Base-by-base conservation (phyloP, 768 basidiomycete genomes). In the Phylloporus sp. region DNA sequence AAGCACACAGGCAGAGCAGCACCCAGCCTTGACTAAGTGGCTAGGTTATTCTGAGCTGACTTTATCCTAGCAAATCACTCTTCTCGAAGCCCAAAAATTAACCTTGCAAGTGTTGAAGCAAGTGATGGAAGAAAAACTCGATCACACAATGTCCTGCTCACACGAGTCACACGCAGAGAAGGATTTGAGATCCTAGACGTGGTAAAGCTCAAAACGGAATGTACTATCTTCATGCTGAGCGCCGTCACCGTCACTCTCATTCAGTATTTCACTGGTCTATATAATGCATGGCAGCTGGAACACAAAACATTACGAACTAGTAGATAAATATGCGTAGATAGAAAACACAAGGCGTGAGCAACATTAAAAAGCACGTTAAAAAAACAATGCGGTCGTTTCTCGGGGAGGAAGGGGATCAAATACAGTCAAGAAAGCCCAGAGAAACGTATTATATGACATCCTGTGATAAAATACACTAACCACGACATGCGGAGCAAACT, bases 121-220 rank as follows among this genome's bases (percentile, higher is more conserved):
- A 74, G 97, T 98, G 39, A 99, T 98, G 97, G 97, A 98, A 70
- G 97, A 98, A 75, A 97, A 97, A 70, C 81, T 99, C 38, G 95
- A 98, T 72, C 91, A 97, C 95, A 97, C 74, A 98, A 99, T 60
- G 95, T 98, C 23, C 95, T 98, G 70, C 78, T 99, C 13, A 94
- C 95, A 47, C 93, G 95, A 79, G 95, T 97, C n/a, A 95, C 92
- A 50, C 69, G 72, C 41, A 76, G 71, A 38, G 81, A 78, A 49
- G 95, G 95, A n/a, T 97, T 95, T 67, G 81, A 91, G 71, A 97
- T 97, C 59, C 67, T 98, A 55, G 78, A 85, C 58, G 92, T 95
- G 70, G 79, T 76, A 27, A 76, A 77, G 61, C 75, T 97, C 64
- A 89, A 95, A 24, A 41, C 38, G 45, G 36, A 49, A 54, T 62